Evolutionary conservation across 148 eudicot species (phyloP).

Genomic region (Diospyros kaki): DNA sequence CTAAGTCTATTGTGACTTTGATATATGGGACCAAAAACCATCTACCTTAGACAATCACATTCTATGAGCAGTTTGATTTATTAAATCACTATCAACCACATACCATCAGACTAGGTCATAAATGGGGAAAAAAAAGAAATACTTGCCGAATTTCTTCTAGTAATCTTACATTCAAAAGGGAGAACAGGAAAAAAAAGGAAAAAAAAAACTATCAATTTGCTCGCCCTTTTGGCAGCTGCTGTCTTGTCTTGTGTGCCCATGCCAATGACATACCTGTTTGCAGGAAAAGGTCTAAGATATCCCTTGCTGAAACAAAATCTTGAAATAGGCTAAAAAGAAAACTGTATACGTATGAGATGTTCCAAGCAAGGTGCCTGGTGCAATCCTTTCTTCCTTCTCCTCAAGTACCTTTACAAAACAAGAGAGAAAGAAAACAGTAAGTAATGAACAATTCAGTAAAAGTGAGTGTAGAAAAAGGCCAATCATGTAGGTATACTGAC

Average conservation of each 20-base stretch:
- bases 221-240: constrained; percentile 87
- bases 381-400: constrained; percentile 86
- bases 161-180: background rate
- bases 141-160: background rate
- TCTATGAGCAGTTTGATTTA: background rate
- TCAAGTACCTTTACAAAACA: constrained; percentile 66
- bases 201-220: background rate
- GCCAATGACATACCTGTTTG: constrained; percentile 66
- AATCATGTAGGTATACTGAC: constrained; percentile 15
- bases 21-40: too few species aligned
- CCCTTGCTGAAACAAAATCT: background rate
- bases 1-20: too few species aligned
- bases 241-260: constrained; percentile 81
- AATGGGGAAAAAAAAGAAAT: too few species aligned
- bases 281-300: background rate
- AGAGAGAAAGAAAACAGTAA: background rate
- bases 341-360: constrained; percentile 74
- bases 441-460: background rate
- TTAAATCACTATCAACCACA: background rate
- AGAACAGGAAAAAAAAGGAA: background rate
- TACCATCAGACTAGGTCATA: background rate
- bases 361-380: constrained; percentile 82
- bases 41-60: background rate
- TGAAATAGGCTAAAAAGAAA: background rate
- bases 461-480: background rate